Evolutionary conservation across 257 asterid genomes (phyloP).

Genomic region (Lycium ferocissimum): DNA sequence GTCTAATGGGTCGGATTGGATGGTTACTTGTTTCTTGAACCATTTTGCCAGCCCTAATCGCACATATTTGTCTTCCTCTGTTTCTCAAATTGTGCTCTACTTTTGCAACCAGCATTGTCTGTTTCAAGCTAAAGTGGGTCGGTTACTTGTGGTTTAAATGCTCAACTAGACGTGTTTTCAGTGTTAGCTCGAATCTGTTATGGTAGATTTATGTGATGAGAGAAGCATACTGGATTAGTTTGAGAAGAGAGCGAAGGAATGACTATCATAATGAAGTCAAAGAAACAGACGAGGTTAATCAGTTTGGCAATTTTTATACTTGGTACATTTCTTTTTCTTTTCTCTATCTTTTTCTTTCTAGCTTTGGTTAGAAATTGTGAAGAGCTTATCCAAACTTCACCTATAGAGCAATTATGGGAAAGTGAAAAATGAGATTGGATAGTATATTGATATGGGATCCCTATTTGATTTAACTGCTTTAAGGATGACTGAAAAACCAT

Average conservation of each 20-base stretch:
- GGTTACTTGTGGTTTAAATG: background rate
- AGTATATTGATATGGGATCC: background rate
- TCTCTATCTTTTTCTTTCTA: background rate
- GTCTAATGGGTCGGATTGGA: too few species aligned
- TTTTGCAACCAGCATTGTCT: background rate
- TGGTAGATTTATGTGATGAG: background rate
- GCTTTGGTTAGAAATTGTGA: background rate
- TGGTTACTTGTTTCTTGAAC: too few species aligned
- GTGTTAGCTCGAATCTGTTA: background rate
- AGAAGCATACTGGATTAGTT: background rate
- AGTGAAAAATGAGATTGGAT: slow-evolving; percentile 2
- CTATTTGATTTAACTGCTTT: slow-evolving; percentile 17
- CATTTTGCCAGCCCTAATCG: too few species aligned
- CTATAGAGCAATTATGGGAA: background rate
- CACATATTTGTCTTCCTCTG: background rate
- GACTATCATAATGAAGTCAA: background rate
- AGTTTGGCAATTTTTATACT: background rate
- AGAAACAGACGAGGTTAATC: slow-evolving; percentile 1
- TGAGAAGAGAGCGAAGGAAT: background rate
- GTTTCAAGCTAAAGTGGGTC: background rate
- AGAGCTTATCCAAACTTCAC: background rate
- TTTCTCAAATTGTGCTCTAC: background rate
- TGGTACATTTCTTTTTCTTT: background rate
- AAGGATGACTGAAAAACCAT: background rate
- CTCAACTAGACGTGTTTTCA: background rate